These are phyloP conservation scores for Serpula lacrymans DNA, from an alignment of 768 basidiomycete species.

Conservation along the genomic window DNA sequence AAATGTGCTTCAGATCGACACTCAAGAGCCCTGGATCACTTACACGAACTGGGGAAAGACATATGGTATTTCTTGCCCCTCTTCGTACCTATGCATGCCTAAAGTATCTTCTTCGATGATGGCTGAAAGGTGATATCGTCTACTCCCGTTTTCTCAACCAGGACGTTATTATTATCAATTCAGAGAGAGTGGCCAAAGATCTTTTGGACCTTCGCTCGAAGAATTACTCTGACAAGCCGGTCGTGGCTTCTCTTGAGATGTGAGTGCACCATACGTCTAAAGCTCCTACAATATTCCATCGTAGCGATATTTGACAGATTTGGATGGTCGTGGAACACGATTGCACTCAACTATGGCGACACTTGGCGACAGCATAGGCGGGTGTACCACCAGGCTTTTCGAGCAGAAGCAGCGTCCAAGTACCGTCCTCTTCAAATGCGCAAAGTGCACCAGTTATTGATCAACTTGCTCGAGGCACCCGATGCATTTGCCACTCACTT, in stretches of 20 bases:
- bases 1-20: slow-evolving; percentile 17
- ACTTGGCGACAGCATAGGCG: slow-evolving; percentile 10
- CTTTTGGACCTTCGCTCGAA: slow-evolving; percentile 1
- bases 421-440: slow-evolving; percentile 15
- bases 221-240: slow-evolving; percentile 1
- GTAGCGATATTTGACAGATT: slow-evolving; percentile 14
- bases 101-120: too few species aligned
- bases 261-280: background rate
- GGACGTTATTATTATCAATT: slow-evolving; percentile 8
- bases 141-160: slow-evolving; percentile 1
- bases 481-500: too few species aligned
- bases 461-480: slow-evolving; percentile 11
- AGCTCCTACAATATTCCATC: too few species aligned
- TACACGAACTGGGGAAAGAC: slow-evolving; percentile 14
- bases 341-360: slow-evolving; percentile 3
- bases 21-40: slow-evolving; percentile 12
- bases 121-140: slow-evolving; percentile 8
- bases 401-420: slow-evolving; percentile 10
- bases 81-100: too few species aligned
- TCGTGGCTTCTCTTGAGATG: background rate
- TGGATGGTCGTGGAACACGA: slow-evolving; percentile 12
- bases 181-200: slow-evolving; percentile 4
- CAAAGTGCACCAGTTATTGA: slow-evolving; percentile 14
- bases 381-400: slow-evolving; percentile 21
- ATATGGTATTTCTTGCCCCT: too few species aligned